Percentiles rank a stretch among this genome's conserved stretches.
Evolutionary conservation across 345 rosid species (phyloP).

Genomic region (Clarkia xantiana): DNA sequence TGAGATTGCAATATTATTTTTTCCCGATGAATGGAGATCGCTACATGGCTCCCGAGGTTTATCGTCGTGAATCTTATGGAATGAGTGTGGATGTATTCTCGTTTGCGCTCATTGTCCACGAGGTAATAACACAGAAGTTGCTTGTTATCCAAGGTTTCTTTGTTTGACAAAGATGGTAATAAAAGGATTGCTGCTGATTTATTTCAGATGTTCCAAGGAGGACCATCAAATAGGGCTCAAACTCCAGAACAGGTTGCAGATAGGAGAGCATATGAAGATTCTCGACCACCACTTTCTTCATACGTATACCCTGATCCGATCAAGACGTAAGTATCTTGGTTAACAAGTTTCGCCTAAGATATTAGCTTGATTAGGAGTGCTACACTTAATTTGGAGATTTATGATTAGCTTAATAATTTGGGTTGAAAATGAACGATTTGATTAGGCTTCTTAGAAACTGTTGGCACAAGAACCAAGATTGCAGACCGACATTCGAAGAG

Average conservation of each 20-base stretch:
- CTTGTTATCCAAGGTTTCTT: too few relatives aligned
- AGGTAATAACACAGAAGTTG: slow-evolving; percentile 21
- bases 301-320: slow-evolving; percentile 29
- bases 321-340: slow-evolving; percentile 24
- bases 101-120: slow-evolving; percentile 38
- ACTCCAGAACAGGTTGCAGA: slow-evolving; percentile 46
- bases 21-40: slow-evolving; percentile 28
- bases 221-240: slow-evolving; percentile 28
- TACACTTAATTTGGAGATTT: neutral
- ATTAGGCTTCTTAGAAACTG: slow-evolving; percentile 46
- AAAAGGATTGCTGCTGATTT: neutral
- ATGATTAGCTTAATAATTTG: neutral
- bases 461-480: slow-evolving; percentile 55
- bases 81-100: slow-evolving; percentile 57
- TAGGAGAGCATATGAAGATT: slow-evolving; percentile 48
- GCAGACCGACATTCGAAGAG: slow-evolving; percentile 47
- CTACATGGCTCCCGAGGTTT: slow-evolving; percentile 64
- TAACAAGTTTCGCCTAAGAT: neutral
- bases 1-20: too few relatives aligned
- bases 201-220: slow-evolving; percentile 42
- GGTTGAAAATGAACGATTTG: neutral
- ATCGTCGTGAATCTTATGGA: slow-evolving; percentile 55
- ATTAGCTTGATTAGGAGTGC: too few relatives aligned
- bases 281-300: slow-evolving; percentile 38
- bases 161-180: neutral